Base-by-base conservation (phyloP, 1,284 basidiomycete genomes). In the Malassezia brasiliensis region DNA sequence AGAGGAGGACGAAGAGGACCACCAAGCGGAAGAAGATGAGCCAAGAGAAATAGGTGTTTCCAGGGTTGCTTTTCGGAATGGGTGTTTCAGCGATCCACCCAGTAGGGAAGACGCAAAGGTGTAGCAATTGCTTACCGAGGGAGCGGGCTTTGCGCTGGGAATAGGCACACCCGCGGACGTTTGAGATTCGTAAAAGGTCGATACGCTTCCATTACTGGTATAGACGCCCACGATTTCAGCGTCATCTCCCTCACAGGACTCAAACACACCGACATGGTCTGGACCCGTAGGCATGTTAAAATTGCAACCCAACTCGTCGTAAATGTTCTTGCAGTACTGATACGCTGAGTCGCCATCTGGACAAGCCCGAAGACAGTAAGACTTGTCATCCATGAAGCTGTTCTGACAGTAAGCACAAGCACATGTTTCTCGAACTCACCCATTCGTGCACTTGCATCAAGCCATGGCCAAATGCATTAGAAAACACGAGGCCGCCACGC, bases 301-400 rank as follows among this genome's bases (percentile, higher is more conserved):
- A 10, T 47, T 40, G 50, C 69, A 72, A 5, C 70, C 70, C 49
- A 71, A 51, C 17, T 67, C 63, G 48, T 73, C 70, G 58, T 71
- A 73, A 48, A 68, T 65, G 51, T 71, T 66, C 39, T 67, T 59
- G 53, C 70, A 73, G 47, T 72, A 65, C 3, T 53, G 52, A 9
- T 57, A 60, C 12, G 68, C 68, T 15, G 54, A 46, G 17, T 52
- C 35, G 30, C 67, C 64, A 25, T 60, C 61, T 61, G 62, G 64
- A 46, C 69, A 72, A 3, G 63, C 69, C 10, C 69, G 60, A n/a
- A 72, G 22, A 49, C 69, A 72, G 65, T 67, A 73, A 37, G 64
- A 59, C 48, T 65, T 58, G 35, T 52, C 53, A 52, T 66, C 64
- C 57, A 72, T 72, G 28, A 71, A 69, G 57, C 52, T 53, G 22